Conservation (phyloP, 306 rosid species). For the Prinsepia uniflora region DNA sequence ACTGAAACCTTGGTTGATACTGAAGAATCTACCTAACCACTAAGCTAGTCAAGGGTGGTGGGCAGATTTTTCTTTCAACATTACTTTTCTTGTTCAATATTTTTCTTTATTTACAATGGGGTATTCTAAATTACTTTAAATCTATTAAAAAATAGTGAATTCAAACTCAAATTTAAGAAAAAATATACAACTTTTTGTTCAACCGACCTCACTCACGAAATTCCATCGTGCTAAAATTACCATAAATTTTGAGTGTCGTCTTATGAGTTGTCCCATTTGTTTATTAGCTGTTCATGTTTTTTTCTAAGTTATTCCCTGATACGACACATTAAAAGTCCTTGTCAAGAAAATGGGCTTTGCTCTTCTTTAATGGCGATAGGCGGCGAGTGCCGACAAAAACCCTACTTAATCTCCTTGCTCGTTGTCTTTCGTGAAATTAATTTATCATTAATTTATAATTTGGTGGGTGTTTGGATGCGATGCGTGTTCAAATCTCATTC, state of each 20-base stretch:
- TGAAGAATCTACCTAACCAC: too few species aligned
- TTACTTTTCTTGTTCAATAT: too few species aligned
- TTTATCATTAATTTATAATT: neutral
- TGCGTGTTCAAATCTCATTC: neutral
- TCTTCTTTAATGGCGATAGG: slow-evolving; percentile 24
- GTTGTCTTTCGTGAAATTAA: slow-evolving; percentile 24
- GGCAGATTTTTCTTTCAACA: too few species aligned
- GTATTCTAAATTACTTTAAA: too few species aligned
- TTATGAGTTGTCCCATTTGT: slow-evolving; percentile 28
- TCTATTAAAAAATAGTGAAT: too few species aligned
- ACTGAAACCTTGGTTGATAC: too few species aligned
- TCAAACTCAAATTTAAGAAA: too few species aligned
- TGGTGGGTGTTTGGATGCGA: neutral
- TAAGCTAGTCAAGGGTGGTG: too few species aligned
- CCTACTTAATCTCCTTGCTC: slow-evolving; percentile 43
- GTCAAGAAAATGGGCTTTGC: slow-evolving; percentile 44
- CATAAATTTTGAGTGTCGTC: slow-evolving; percentile 36
- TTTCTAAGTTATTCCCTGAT: slow-evolving; percentile 48
- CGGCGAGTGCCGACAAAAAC: slow-evolving; percentile 39
- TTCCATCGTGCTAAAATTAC: slow-evolving; percentile 14
- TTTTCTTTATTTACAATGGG: too few species aligned
- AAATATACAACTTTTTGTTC: too few species aligned
- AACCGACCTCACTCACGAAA: too few species aligned
- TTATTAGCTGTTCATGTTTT: slow-evolving; percentile 57
- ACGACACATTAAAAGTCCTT: slow-evolving; percentile 53